phyloP scores from a whole-genome alignment of 2,329 filamentous ascomycete genomes.

The Passalora sequoiae region DNA sequence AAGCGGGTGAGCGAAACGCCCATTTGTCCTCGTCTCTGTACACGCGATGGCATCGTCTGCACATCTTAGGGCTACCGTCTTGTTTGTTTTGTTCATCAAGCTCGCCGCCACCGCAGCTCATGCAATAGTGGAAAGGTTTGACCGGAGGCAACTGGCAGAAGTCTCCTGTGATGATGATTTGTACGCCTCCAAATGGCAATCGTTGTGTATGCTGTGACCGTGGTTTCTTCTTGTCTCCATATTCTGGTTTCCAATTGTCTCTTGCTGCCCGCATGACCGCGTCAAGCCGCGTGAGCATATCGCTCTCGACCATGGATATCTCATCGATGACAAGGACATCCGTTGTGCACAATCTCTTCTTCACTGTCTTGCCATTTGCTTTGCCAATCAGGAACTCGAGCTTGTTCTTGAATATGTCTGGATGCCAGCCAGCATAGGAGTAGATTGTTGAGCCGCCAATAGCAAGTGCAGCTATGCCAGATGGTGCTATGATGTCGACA shows the following conservation, averaged over 20 bases:
- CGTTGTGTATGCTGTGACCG: constrained; percentile 14
- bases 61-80: constrained; percentile 8
- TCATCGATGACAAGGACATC: constrained; percentile 61
- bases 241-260: constrained; percentile 2
- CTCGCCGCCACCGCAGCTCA: constrained; percentile 43
- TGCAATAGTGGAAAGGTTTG: constrained; percentile 51
- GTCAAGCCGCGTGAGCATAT: constrained; percentile 50
- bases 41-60: constrained; percentile 27
- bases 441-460: constrained; percentile 54
- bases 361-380: constrained; percentile 36
- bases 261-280: constrained; percentile 41
- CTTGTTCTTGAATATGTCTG: constrained; percentile 40
- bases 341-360: constrained; percentile 27
- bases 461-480: constrained; percentile 54
- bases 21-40: constrained; percentile 24
- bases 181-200: constrained; percentile 44
- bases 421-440: constrained; percentile 54
- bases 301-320: constrained; percentile 59
- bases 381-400: constrained; percentile 29
- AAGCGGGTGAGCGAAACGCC: constrained; percentile 55
- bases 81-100: neutral
- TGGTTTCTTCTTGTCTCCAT: neutral
- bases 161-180: constrained; percentile 46
- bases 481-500: constrained; percentile 55
- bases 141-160: constrained; percentile 59